Percentiles rank a stretch among this genome's conserved stretches.
These are phyloP conservation scores for Nakazawaea ambrosiae DNA, from an alignment of 805 yeast species.

Conservation along the genomic window DNA sequence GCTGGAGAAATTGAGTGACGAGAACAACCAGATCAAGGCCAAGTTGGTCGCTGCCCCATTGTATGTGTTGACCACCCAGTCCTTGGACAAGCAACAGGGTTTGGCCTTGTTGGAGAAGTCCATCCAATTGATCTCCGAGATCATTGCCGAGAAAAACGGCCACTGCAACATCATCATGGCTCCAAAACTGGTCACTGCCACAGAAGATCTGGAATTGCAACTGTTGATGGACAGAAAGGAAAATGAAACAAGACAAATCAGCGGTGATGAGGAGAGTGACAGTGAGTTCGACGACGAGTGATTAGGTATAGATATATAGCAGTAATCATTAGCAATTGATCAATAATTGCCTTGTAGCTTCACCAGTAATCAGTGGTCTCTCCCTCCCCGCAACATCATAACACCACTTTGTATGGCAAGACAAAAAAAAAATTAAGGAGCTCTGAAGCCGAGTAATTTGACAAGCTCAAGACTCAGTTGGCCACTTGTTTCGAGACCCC, in stretches of 20 bases:
- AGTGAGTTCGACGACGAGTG: constrained; percentile 23
- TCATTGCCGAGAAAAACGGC: constrained; percentile 74
- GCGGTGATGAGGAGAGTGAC: constrained; percentile 62
- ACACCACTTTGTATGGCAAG: too few species aligned
- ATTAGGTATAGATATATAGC: too few species aligned
- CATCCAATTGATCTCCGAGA: constrained; percentile 64
- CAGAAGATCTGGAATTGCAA: constrained; percentile 96
- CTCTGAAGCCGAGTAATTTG: too few species aligned
- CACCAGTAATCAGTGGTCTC: too few species aligned
- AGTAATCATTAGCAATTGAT: background rate
- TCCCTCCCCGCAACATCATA: too few species aligned
- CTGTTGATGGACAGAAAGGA: constrained; percentile 92
- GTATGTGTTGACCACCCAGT: constrained; percentile 88
- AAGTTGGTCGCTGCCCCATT: constrained; percentile 96
- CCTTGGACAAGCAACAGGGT: constrained; percentile 88
- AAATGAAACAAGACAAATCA: constrained; percentile 77
- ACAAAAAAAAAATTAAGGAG: too few species aligned
- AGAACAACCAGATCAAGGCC: constrained; percentile 82
- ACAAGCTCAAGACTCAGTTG: too few species aligned
- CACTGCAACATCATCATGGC: constrained; percentile 91
- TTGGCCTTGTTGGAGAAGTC: constrained; percentile 73
- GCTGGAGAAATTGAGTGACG: constrained; percentile 81
- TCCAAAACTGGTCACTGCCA: constrained; percentile 97
- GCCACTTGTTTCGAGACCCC: too few species aligned
- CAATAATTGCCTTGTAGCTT: background rate